Evolutionary conservation across 345 rosid genomes (phyloP).

Genomic region (Draba incana): DNA sequence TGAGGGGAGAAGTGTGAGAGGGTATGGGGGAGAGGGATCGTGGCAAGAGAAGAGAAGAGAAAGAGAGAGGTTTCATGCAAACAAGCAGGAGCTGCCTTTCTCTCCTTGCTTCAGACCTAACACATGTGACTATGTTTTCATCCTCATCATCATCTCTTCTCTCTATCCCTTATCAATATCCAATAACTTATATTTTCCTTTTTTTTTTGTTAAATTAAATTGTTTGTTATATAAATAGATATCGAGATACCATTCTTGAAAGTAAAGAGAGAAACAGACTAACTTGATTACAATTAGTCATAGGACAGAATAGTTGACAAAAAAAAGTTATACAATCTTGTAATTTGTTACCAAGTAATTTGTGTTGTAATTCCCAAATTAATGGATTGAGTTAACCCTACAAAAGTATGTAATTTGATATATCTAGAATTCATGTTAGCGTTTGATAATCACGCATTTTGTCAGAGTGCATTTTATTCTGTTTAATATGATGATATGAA

Average conservation of each 20-base stretch:
- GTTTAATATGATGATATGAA: no score
- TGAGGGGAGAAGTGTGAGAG: slow-evolving; percentile 28
- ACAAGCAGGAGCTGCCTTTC: slow-evolving; percentile 45
- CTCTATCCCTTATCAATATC: slow-evolving; percentile 37
- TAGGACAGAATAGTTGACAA: no score
- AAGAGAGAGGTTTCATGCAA: slow-evolving; percentile 42
- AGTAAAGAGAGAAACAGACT: background rate
- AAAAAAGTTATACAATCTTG: no score
- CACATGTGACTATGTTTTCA: slow-evolving; percentile 40
- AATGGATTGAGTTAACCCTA: no score
- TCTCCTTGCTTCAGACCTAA: slow-evolving; percentile 41
- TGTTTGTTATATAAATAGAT: background rate
- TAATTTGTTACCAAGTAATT: no score
- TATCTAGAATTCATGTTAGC: no score
- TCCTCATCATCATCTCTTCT: slow-evolving; percentile 24
- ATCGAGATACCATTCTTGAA: background rate
- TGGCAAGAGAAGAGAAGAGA: slow-evolving; percentile 41
- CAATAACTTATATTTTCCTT: background rate
- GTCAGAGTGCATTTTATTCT: no score
- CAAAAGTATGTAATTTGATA: no score
- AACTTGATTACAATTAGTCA: background rate
- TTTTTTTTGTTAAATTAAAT: background rate
- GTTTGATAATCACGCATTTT: no score
- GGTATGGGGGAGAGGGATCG: slow-evolving; percentile 39
- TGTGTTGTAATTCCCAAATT: no score